Evolutionary conservation across 2,329 filamentous ascomycete species (phyloP).

Genomic region (Nemania sp.): DNA sequence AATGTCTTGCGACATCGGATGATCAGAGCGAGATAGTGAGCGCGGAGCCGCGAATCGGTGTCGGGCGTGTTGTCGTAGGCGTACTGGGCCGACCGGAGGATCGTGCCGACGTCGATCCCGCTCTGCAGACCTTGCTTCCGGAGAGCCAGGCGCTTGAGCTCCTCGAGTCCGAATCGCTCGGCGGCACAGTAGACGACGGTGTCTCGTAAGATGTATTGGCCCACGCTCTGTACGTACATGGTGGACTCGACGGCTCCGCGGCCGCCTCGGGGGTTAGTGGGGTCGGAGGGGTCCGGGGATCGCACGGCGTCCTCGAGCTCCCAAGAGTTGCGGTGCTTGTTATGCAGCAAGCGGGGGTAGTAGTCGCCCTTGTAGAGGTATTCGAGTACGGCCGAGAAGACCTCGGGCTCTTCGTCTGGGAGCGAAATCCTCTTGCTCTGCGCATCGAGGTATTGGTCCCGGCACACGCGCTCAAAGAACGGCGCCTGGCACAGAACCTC

Average conservation of each 20-base stretch:
- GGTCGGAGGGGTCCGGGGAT: slow-evolving; percentile 52
- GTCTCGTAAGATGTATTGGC: slow-evolving; percentile 85
- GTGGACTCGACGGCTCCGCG: slow-evolving; percentile 74
- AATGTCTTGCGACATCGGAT: slow-evolving; percentile 98
- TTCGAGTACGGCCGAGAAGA: slow-evolving; percentile 93
- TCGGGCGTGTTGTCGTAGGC: slow-evolving; percentile 96
- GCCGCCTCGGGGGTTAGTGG: slow-evolving; percentile 52
- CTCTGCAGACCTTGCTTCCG: slow-evolving; percentile 95
- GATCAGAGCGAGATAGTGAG: slow-evolving; percentile 96
- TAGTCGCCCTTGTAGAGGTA: slow-evolving; percentile 98
- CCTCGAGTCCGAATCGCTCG: slow-evolving; percentile 89
- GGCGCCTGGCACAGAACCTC: slow-evolving; percentile 88
- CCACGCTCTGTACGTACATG: slow-evolving; percentile 79
- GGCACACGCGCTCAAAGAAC: slow-evolving; percentile 81
- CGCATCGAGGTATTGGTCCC: slow-evolving; percentile 77
- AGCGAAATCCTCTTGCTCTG: slow-evolving; percentile 83
- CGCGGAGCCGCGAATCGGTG: slow-evolving; percentile 90
- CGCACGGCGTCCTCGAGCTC: slow-evolving; percentile 79
- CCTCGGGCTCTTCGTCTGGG: slow-evolving; percentile 84
- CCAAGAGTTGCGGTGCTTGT: slow-evolving; percentile 88
- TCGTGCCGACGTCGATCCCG: slow-evolving; percentile 91
- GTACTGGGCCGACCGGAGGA: slow-evolving; percentile 92
- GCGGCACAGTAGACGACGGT: slow-evolving; percentile 95
- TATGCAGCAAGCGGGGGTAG: slow-evolving; percentile 87
- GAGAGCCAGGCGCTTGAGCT: slow-evolving; percentile 90